Percentiles rank a stretch among this genome's conserved stretches.
Conservation (phyloP, 1,284 basidiomycete species). For the Albatrellus sp. region DNA sequence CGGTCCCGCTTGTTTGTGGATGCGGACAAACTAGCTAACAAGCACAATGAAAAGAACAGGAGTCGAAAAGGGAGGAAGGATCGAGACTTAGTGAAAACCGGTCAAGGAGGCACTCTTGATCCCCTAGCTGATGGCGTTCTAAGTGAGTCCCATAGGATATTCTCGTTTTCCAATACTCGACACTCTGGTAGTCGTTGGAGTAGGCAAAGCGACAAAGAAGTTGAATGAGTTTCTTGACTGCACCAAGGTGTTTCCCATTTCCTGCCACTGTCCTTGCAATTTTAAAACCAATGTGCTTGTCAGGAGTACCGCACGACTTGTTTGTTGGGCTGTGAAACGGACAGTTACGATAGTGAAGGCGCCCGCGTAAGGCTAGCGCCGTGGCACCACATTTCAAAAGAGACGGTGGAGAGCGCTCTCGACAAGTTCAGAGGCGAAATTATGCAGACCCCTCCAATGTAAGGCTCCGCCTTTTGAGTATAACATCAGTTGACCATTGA, state of each 20-base stretch:
- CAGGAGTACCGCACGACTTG: slow-evolving; percentile 91
- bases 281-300: slow-evolving; percentile 9
- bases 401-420: slow-evolving; percentile 62
- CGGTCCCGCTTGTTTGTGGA: slow-evolving; percentile 76
- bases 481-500: background rate
- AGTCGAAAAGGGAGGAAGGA: slow-evolving; percentile 25
- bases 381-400: slow-evolving; percentile 77
- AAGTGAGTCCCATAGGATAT: slow-evolving; percentile 34
- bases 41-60: slow-evolving; percentile 20
- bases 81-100: slow-evolving; percentile 59
- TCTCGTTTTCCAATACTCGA: slow-evolving; percentile 7
- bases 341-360: slow-evolving; percentile 89
- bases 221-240: slow-evolving; percentile 81
- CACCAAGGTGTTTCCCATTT: slow-evolving; percentile 62
- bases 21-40: slow-evolving; percentile 22
- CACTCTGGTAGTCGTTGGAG: slow-evolving; percentile 65
- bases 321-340: slow-evolving; percentile 88
- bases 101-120: slow-evolving; percentile 92
- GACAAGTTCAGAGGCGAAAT: slow-evolving; percentile 82
- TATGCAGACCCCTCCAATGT: slow-evolving; percentile 87
- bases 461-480: slow-evolving; percentile 18
- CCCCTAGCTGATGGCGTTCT: slow-evolving; percentile 92
- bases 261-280: background rate
- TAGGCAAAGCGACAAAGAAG: slow-evolving; percentile 87
- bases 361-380: slow-evolving; percentile 63